Evolutionary conservation across 768 basidiomycete species (phyloP).

Genomic region (Megacollybia marginata): DNA sequence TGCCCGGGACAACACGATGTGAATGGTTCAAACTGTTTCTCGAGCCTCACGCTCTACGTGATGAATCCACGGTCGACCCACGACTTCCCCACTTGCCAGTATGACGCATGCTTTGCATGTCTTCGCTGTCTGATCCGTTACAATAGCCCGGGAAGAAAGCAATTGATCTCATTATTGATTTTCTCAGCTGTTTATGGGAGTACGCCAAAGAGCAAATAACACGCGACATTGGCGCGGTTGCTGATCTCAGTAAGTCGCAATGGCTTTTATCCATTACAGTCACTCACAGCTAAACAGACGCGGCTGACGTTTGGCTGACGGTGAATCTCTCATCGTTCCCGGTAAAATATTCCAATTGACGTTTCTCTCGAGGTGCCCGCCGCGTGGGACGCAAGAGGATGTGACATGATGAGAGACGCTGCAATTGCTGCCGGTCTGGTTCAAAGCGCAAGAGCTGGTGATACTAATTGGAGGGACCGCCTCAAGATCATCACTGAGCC

Average conservation of each 20-base stretch:
- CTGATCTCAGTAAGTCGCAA: conserved; percentile 62
- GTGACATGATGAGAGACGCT: conserved; percentile 79
- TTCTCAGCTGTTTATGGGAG: conserved; percentile 77
- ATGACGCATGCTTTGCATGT: conserved; percentile 19
- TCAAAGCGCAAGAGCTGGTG: conserved; percentile 60
- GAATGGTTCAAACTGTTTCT: conserved; percentile 82
- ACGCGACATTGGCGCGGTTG: conserved; percentile 77
- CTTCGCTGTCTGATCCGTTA: conserved; percentile 2
- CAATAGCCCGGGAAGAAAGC: conserved; percentile 66
- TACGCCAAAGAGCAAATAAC: conserved; percentile 85
- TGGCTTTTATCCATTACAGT: not conserved
- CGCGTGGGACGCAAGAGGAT: conserved; percentile 84
- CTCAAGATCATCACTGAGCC: conserved; percentile 39
- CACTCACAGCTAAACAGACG: not conserved
- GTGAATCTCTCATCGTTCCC: too few relatives aligned
- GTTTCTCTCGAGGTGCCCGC: conserved; percentile 86
- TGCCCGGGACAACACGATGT: conserved; percentile 51
- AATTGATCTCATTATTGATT: conserved; percentile 77
- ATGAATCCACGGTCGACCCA: conserved; percentile 63
- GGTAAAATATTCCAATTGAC: conserved; percentile 60
- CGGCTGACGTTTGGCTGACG: conserved; percentile 1
- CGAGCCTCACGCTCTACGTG: conserved; percentile 73
- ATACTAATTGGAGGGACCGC: conserved; percentile 72
- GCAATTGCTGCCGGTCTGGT: conserved; percentile 80
- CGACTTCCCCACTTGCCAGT: conserved; percentile 77